These are phyloP conservation scores for Camellia lanceoleosa DNA, from an alignment of 148 eudicot genomes.

Conservation along the genomic window DNA sequence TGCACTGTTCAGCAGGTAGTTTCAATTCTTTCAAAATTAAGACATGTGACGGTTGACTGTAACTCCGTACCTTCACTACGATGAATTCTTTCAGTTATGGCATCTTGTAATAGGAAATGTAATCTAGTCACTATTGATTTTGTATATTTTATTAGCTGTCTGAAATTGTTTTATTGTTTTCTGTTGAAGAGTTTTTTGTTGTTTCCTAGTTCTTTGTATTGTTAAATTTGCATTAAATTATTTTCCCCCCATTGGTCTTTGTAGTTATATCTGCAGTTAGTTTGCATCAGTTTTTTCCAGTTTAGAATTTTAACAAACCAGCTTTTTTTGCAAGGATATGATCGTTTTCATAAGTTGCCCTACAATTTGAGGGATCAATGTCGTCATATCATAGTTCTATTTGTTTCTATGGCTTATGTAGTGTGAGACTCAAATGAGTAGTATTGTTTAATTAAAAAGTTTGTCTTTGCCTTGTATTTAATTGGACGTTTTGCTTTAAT, in stretches of 20 bases:
- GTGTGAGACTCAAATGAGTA: background rate
- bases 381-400: background rate
- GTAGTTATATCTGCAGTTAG: too few relatives aligned
- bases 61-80: background rate
- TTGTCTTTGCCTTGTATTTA: background rate
- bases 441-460: background rate
- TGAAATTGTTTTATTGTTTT: background rate
- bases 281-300: background rate
- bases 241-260: background rate
- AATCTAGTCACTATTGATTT: background rate
- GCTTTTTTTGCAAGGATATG: background rate
- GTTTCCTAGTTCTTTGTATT: background rate
- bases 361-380: background rate
- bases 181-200: background rate
- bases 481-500: background rate
- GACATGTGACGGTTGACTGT: background rate
- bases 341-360: background rate
- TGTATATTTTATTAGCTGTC: background rate
- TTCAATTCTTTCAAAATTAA: background rate
- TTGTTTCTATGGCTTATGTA: background rate
- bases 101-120: background rate
- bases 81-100: background rate
- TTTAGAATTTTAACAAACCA: background rate
- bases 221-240: background rate
- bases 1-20: conserved; percentile 59